Percentiles rank a stretch among this genome's conserved stretches.
These are phyloP conservation scores for Syzygium oleosum DNA, from an alignment of 345 rosid genomes.

Conservation along the genomic window DNA sequence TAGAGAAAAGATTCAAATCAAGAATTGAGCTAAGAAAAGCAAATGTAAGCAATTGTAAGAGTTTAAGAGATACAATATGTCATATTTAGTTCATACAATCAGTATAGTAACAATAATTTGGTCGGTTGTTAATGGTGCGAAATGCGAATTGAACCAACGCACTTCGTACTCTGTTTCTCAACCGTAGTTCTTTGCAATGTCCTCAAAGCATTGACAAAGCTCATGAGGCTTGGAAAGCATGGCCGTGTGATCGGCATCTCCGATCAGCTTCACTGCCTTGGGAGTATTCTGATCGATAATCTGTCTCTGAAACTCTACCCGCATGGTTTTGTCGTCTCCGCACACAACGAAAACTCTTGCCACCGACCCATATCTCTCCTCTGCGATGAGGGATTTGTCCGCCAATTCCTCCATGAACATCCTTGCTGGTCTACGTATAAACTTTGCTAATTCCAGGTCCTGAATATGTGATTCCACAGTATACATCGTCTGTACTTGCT, in stretches of 20 bases:
- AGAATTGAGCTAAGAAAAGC: background rate
- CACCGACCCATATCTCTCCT: slow-evolving; percentile 10
- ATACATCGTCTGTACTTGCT: background rate
- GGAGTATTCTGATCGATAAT: slow-evolving; percentile 8
- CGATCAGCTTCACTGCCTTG: slow-evolving; percentile 9
- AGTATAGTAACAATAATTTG: background rate
- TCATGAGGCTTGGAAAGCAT: slow-evolving; percentile 18
- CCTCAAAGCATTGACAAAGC: slow-evolving; percentile 1
- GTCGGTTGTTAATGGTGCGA: background rate
- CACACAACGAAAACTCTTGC: slow-evolving; percentile 10
- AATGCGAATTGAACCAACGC: background rate
- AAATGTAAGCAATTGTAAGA: background rate
- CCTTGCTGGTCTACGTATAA: slow-evolving; percentile 15
- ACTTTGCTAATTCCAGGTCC: slow-evolving; percentile 24
- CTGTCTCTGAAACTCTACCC: slow-evolving; percentile 14
- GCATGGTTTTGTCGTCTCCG: slow-evolving; percentile 13
- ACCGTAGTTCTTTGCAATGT: slow-evolving; percentile 1
- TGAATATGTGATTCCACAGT: background rate
- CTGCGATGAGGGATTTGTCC: slow-evolving; percentile 3
- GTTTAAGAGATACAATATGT: background rate
- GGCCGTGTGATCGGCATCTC: slow-evolving; percentile 19
- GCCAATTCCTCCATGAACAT: slow-evolving; percentile 13
- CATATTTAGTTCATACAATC: background rate
- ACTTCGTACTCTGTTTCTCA: background rate
- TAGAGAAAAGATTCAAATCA: background rate